A percentile compares a stretch with the other conserved stretches of the same genome.
These are phyloP conservation scores for Aspergillaceae sp. DNA, from an alignment of 2,329 filamentous ascomycete genomes.

Conservation along the genomic window DNA sequence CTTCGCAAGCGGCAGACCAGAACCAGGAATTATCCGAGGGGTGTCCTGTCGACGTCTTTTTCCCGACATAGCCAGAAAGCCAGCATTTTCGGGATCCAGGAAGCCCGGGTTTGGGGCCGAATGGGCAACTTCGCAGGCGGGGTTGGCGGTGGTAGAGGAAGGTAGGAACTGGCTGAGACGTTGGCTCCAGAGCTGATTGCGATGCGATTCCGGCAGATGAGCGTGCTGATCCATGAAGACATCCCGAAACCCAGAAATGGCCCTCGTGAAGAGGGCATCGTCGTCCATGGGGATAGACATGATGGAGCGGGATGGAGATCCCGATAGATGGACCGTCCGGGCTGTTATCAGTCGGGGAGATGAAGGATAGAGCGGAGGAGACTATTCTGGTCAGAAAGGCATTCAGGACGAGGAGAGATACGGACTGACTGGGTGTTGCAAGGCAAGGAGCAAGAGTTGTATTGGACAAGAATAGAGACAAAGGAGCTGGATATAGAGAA, in stretches of 20 bases:
- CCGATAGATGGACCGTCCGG: neutral
- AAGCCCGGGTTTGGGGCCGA: slow-evolving; percentile 13
- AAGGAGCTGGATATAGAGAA: slow-evolving; percentile 1
- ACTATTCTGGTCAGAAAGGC: too few relatives aligned
- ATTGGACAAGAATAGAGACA: neutral
- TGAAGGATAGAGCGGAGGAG: neutral
- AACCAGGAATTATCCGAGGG: slow-evolving; percentile 31
- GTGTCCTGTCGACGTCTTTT: slow-evolving; percentile 36
- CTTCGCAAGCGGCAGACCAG: slow-evolving; percentile 33
- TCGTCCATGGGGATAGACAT: slow-evolving; percentile 30
- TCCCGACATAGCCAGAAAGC: slow-evolving; percentile 26
- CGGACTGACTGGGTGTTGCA: too few relatives aligned
- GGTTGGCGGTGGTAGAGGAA: slow-evolving; percentile 11
- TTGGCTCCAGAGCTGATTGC: slow-evolving; percentile 34
- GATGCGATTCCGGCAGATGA: slow-evolving; percentile 34
- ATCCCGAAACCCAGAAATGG: slow-evolving; percentile 35
- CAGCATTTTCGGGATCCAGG: slow-evolving; percentile 11
- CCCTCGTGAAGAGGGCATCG: slow-evolving; percentile 33
- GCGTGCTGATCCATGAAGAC: slow-evolving; percentile 34
- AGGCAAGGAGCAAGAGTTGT: too few relatives aligned
- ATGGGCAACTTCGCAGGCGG: slow-evolving; percentile 8
- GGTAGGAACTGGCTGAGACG: slow-evolving; percentile 33
- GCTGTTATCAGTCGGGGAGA: neutral
- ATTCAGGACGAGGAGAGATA: too few relatives aligned
- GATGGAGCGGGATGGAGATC: slow-evolving; percentile 4